Conservation (phyloP, 1,284 basidiomycete species). For the Ceratobasidium sp. region DNA sequence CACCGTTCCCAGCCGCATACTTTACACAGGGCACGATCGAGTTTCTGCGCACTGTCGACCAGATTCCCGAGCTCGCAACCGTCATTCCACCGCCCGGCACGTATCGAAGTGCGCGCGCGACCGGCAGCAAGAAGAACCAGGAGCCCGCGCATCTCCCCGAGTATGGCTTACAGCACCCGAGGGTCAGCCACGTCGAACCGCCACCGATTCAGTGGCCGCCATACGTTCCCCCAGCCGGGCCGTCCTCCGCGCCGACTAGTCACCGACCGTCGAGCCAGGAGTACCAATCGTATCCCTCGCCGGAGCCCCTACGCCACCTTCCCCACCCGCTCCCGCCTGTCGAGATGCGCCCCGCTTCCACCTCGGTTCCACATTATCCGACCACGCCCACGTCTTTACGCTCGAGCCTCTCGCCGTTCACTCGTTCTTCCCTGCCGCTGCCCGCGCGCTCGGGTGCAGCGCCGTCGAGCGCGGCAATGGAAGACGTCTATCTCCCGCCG, state of each 20-base stretch:
- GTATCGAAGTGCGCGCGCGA: constrained; percentile 39
- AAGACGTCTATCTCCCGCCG: constrained; percentile 30
- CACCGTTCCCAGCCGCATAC: constrained; percentile 36
- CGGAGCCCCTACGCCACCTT: constrained; percentile 29
- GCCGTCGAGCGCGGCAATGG: not conserved
- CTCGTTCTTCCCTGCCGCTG: constrained; percentile 1
- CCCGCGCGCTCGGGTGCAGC: not conserved
- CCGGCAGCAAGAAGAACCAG: constrained; percentile 39
- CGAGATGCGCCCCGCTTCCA: constrained; percentile 28
- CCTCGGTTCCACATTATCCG: not conserved
- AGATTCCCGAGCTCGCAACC: constrained; percentile 37
- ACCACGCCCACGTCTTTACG: constrained; percentile 21
- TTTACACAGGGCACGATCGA: constrained; percentile 42
- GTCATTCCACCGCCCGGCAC: constrained; percentile 30
- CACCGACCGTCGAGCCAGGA: constrained; percentile 16
- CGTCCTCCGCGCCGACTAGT: constrained; percentile 10
- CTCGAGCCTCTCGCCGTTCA: constrained; percentile 25
- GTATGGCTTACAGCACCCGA: not conserved
- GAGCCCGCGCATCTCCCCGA: constrained; percentile 15
- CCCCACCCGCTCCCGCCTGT: constrained; percentile 34
- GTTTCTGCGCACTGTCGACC: constrained; percentile 38
- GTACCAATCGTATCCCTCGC: constrained; percentile 14
- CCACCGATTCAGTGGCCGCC: constrained; percentile 24
- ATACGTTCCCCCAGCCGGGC: constrained; percentile 1
- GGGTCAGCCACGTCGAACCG: constrained; percentile 11